Conservation (phyloP, 202 grass and related monocot species). For the Bolboschoenoplectus hybrid region DNA sequence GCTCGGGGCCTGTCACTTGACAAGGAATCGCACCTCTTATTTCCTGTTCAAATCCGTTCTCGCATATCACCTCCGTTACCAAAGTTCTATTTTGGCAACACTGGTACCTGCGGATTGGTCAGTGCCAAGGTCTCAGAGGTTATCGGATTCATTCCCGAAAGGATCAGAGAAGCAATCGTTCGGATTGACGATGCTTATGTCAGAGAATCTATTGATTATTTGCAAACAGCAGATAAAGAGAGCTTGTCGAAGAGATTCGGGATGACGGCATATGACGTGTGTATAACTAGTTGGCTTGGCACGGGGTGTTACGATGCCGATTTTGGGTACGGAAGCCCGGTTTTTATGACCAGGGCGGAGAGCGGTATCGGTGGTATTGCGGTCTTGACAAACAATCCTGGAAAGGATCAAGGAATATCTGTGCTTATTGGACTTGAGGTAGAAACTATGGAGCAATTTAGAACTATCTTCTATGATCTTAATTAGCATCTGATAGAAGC, state of each 20-base stretch:
- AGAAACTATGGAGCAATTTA: conserved; percentile 32
- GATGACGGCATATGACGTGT: conserved; percentile 14
- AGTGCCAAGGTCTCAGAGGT: conserved; percentile 35
- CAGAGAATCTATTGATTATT: conserved; percentile 49
- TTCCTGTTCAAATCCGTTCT: conserved; percentile 39
- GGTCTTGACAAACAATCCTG: neutral
- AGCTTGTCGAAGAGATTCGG: neutral
- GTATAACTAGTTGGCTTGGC: conserved; percentile 40
- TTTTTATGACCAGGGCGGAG: neutral
- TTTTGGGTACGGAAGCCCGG: conserved; percentile 52
- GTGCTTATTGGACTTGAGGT: conserved; percentile 28
- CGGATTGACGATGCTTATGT: conserved; percentile 45
- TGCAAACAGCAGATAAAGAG: conserved; percentile 39
- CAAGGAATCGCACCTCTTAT: conserved; percentile 36
- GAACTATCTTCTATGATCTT: conserved; percentile 22
- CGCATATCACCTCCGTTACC: conserved; percentile 45
- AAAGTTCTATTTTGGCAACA: conserved; percentile 44
- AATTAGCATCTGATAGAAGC: neutral
- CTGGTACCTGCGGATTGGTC: conserved; percentile 23
- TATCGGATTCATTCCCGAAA: conserved; percentile 31
- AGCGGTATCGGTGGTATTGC: neutral
- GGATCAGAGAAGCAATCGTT: conserved; percentile 20
- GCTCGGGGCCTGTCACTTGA: conserved; percentile 36
- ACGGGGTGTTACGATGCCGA: conserved; percentile 38
- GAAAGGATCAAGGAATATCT: conserved; percentile 30